phyloP scores from a whole-genome alignment of 768 basidiomycete species.

The Gymnopilus junonius region DNA sequence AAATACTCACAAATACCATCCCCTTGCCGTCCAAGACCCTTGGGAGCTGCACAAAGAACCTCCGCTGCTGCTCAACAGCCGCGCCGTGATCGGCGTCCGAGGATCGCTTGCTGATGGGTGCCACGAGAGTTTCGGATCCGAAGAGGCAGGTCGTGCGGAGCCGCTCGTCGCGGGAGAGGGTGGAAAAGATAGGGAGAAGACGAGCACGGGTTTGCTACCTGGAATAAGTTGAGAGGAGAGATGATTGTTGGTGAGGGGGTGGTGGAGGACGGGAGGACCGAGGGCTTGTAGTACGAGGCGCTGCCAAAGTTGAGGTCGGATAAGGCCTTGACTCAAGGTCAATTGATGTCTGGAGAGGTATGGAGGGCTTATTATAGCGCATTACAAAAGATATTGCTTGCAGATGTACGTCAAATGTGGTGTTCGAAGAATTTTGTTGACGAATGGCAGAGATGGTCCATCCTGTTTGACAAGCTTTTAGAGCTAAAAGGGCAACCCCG shows the following conservation, averaged over 20 bases:
- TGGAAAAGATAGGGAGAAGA: conserved; percentile 22
- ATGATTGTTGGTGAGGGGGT: conserved; percentile 30
- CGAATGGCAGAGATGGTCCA: conserved; percentile 60
- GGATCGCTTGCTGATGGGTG: conserved; percentile 34
- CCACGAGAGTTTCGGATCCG: conserved; percentile 47
- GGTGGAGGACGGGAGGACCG: conserved; percentile 38
- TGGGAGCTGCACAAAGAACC: conserved; percentile 42
- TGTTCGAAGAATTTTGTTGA: conserved; percentile 57
- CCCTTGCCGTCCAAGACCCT: conserved; percentile 41
- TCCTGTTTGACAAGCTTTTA: conserved; percentile 64
- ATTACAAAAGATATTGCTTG: background rate
- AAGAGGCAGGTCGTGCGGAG: conserved; percentile 54
- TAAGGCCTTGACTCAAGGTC: conserved; percentile 46
- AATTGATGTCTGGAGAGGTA: conserved; percentile 46
- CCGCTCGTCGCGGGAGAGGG: conserved; percentile 12
- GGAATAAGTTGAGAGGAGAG: conserved; percentile 24
- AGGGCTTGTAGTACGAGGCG: conserved; percentile 56
- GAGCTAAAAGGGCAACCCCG: conserved; percentile 61
- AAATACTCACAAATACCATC: conserved; percentile 54
- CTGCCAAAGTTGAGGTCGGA: conserved; percentile 56
- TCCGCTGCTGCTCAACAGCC: background rate
- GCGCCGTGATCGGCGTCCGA: background rate
- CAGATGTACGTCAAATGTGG: conserved; percentile 56
- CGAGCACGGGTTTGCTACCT: conserved; percentile 23
- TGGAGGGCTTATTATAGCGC: background rate